These are phyloP conservation scores for Xerocomellus amylosporus DNA, from an alignment of 768 basidiomycete genomes.

Conservation along the genomic window DNA sequence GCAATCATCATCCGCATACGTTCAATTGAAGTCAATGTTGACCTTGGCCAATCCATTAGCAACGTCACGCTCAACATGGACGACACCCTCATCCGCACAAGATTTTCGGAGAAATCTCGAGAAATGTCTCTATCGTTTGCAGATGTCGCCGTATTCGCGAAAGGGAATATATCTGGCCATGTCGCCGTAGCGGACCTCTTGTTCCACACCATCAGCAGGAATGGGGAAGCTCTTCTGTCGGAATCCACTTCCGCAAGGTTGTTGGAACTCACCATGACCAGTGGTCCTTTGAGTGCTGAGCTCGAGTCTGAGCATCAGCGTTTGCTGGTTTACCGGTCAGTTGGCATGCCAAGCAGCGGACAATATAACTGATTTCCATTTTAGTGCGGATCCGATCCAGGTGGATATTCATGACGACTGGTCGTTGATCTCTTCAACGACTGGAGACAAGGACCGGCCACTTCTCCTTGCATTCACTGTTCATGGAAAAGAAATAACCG, in stretches of 20 bases:
- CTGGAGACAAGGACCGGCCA: conserved; percentile 45
- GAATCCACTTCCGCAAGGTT: conserved; percentile 45
- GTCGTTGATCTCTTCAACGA: conserved; percentile 47
- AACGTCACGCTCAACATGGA: conserved; percentile 62
- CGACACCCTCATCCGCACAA: conserved; percentile 62
- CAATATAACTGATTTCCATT: conserved; percentile 2
- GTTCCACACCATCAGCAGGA: conserved; percentile 70
- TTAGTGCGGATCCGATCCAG: conserved; percentile 73
- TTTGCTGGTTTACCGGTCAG: conserved; percentile 72
- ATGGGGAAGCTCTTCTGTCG: conserved; percentile 38
- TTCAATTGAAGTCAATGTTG: conserved; percentile 68
- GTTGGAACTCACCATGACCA: conserved; percentile 73
- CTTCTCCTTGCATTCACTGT: conserved; percentile 76
- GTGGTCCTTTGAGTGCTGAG: conserved; percentile 61
- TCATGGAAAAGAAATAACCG: conserved; percentile 62
- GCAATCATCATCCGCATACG: conserved; percentile 69
- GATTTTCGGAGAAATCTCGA: conserved; percentile 55
- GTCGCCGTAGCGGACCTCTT: conserved; percentile 65
- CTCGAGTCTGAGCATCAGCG: conserved; percentile 77
- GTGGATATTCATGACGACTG: conserved; percentile 81
- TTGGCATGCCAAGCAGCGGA: conserved; percentile 1
- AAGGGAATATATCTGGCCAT: conserved; percentile 69
- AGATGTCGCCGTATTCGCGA: conserved; percentile 53
- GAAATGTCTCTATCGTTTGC: conserved; percentile 66
- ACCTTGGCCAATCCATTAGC: conserved; percentile 86